These are phyloP conservation scores for Aspergillus sergii DNA, from an alignment of 2,329 filamentous ascomycete species.

Conservation along the genomic window DNA sequence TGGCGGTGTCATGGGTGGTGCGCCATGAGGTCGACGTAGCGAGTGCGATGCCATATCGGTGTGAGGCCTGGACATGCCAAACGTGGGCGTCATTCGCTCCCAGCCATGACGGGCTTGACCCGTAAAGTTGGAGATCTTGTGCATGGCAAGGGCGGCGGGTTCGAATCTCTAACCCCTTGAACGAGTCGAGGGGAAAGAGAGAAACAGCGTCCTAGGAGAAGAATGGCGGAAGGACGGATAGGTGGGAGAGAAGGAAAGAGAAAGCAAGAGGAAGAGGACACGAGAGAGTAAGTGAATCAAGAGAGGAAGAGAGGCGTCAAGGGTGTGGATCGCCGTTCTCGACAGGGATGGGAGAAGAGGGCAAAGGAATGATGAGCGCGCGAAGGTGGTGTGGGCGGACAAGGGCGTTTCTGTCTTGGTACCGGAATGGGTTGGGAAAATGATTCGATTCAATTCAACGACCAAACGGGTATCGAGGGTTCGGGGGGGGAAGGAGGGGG, in stretches of 20 bases:
- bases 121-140: conserved; percentile 70
- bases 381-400: conserved; percentile 18
- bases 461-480: conserved; percentile 26
- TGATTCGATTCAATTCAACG: conserved; percentile 23
- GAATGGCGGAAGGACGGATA: conserved; percentile 20
- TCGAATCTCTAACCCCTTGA: conserved; percentile 40
- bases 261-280: conserved; percentile 13
- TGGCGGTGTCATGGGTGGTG: conserved; percentile 62
- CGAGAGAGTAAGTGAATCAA: conserved; percentile 19
- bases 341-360: conserved; percentile 37
- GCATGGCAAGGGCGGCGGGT: conserved; percentile 50
- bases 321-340: conserved; percentile 29
- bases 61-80: conserved; percentile 64
- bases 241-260: conserved; percentile 11
- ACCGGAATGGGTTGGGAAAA: conserved; percentile 29
- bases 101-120: conserved; percentile 68
- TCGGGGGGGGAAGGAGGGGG: conserved; percentile 22
- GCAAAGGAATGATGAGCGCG: conserved; percentile 27
- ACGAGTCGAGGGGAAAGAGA: conserved; percentile 36
- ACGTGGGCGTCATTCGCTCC: conserved; percentile 68
- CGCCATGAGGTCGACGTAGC: conserved; percentile 58
- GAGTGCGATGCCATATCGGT: conserved; percentile 57
- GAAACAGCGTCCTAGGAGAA: conserved; percentile 21
- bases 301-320: conserved; percentile 12
- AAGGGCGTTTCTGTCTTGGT: conserved; percentile 15